A percentile compares a stretch with the other conserved stretches of the same genome.
Conservation (phyloP, 805 yeast species). For the Candida sonorensis region DNA sequence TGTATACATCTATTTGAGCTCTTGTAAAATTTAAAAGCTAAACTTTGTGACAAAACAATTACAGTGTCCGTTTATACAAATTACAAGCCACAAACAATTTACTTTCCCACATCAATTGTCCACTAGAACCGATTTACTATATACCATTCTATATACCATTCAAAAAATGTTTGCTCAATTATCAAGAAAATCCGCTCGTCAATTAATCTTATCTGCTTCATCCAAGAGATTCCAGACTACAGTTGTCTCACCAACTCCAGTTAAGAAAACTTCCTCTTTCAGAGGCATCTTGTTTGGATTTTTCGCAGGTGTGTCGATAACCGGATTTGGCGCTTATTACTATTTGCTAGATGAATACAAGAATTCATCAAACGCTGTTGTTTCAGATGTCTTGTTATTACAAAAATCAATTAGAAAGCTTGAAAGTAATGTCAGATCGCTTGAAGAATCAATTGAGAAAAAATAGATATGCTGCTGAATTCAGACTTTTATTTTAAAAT, state of each 20-base stretch:
- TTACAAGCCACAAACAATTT: too few species aligned
- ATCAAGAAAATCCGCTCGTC: conserved; percentile 8
- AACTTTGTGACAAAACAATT: too few species aligned
- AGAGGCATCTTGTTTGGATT: conserved; percentile 62
- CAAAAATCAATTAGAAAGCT: conserved; percentile 61
- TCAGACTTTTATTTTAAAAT: too few species aligned
- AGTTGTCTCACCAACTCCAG: conserved; percentile 9
- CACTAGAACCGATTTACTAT: too few species aligned
- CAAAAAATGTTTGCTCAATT: conserved; percentile 15
- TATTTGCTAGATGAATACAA: conserved; percentile 75
- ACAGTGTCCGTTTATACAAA: too few species aligned
- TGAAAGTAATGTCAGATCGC: conserved; percentile 59
- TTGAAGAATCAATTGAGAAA: conserved; percentile 38
- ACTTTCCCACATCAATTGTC: too few species aligned
- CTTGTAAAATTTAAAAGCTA: too few species aligned
- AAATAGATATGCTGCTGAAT: too few species aligned
- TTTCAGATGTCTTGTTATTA: conserved; percentile 67
- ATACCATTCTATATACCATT: not conserved
- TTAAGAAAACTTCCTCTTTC: conserved; percentile 20
- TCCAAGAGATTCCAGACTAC: conserved; percentile 19
- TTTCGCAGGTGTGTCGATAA: conserved; percentile 64
- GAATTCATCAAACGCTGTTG: conserved; percentile 60
- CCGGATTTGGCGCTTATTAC: conserved; percentile 72
- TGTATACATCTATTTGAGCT: too few species aligned
- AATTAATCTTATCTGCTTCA: not conserved